These are phyloP conservation scores for Trichosporon sp. DNA, from an alignment of 1,284 basidiomycete species.

Conservation along the genomic window DNA sequence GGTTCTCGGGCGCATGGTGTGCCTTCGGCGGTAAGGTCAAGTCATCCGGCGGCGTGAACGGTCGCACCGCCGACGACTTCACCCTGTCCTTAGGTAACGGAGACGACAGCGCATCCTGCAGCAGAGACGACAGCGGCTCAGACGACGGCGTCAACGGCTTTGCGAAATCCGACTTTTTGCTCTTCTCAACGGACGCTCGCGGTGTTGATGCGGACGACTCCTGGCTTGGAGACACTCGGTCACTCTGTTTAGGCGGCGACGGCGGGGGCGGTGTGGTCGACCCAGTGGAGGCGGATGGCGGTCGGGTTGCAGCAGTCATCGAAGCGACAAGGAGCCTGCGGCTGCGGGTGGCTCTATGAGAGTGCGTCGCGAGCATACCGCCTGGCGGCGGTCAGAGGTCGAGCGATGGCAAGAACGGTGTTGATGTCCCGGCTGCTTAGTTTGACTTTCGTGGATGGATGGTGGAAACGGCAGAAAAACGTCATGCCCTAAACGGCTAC, in stretches of 20 bases:
- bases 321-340: neutral
- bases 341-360: neutral
- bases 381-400: neutral
- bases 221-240: neutral
- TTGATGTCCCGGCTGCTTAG: neutral
- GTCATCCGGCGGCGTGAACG: neutral
- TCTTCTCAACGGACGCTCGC: constrained; percentile 47
- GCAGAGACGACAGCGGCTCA: neutral
- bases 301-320: neutral
- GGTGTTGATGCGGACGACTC: neutral
- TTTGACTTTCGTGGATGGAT: neutral
- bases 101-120: neutral
- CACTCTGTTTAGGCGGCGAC: neutral
- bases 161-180: constrained; percentile 28
- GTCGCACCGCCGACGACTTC: neutral
- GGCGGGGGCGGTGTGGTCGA: neutral
- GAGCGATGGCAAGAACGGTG: neutral
- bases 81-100: neutral
- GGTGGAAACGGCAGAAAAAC: neutral
- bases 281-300: neutral
- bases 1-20: neutral
- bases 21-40: constrained; percentile 6
- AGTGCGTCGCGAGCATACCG: constrained; percentile 2
- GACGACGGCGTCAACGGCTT: neutral
- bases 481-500: too few relatives aligned